Conservation (phyloP, 371 early-diverging fungal species). For the Apophysomyces sp. region DNA sequence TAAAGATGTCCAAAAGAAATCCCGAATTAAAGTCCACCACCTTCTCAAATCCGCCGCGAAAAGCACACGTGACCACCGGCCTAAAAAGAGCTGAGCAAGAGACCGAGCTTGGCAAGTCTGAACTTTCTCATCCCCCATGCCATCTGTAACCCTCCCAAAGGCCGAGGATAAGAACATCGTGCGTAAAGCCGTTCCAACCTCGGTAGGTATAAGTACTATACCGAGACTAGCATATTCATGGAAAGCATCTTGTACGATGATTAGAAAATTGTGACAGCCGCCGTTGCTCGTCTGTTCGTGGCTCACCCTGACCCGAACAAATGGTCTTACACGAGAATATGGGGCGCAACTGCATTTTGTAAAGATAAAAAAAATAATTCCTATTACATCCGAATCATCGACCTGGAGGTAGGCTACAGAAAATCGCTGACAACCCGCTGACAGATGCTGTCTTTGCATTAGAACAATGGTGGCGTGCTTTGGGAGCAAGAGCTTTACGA, state of each 20-base stretch:
- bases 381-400: conserved; percentile 77
- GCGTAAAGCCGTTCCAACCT: conserved; percentile 38
- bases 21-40: too few relatives aligned
- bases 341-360: conserved; percentile 80
- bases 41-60: too few relatives aligned
- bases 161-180: conserved; percentile 39
- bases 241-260: background rate
- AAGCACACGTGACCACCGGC: too few relatives aligned
- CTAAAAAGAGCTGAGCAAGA: too few relatives aligned
- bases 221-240: background rate
- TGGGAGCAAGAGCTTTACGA: conserved; percentile 85
- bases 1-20: too few relatives aligned
- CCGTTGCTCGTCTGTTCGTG: conserved; percentile 80
- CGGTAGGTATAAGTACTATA: conserved; percentile 19
- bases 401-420: conserved; percentile 58
- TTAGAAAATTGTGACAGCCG: conserved; percentile 82
- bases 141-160: conserved; percentile 22
- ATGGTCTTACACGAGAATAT: conserved; percentile 74
- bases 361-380: conserved; percentile 59
- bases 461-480: conserved; percentile 57
- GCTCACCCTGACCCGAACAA: conserved; percentile 69
- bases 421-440: background rate
- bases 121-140: conserved; percentile 14
- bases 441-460: background rate
- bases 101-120: background rate